phyloP scores from a whole-genome alignment of 1,284 basidiomycete species.

The Ustilago lituana region DNA sequence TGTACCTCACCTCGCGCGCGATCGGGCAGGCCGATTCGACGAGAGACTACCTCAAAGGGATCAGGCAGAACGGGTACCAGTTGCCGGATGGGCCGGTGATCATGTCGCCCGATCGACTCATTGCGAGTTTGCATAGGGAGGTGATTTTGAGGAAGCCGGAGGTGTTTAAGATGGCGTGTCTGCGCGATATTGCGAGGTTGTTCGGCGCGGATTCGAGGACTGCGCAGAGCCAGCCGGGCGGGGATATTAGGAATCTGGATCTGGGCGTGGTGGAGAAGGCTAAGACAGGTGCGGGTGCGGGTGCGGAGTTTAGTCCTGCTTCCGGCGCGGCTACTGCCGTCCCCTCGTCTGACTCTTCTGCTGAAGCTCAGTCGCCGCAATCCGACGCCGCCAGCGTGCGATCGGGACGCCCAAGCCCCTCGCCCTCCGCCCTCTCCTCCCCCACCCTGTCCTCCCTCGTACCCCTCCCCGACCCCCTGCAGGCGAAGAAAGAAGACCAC shows the following conservation, averaged over 20 bases:
- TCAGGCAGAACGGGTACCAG: constrained; percentile 94
- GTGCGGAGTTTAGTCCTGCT: constrained; percentile 9
- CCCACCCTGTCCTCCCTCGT: constrained; percentile 6
- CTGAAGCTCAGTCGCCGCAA: background rate
- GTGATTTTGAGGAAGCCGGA: constrained; percentile 83
- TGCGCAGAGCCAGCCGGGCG: constrained; percentile 21
- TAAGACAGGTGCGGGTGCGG: constrained; percentile 10
- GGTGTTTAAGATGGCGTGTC: constrained; percentile 99
- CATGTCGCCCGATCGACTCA: constrained; percentile 96
- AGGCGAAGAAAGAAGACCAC: constrained; percentile 54
- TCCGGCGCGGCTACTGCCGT: constrained; percentile 33
- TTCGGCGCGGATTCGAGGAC: constrained; percentile 74
- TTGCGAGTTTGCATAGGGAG: constrained; percentile 87
- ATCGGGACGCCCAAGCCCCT: constrained; percentile 5
- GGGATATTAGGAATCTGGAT: constrained; percentile 12
- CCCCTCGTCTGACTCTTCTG: background rate
- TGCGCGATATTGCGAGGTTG: constrained; percentile 91
- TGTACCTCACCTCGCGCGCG: constrained; percentile 96
- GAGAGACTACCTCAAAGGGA: constrained; percentile 90
- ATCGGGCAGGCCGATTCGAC: constrained; percentile 99
- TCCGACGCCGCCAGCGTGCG: constrained; percentile 66
- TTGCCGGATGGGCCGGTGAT: constrained; percentile 98
- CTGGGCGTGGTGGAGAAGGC: constrained; percentile 13
- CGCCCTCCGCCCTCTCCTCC: constrained; percentile 12
- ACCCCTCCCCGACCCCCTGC: background rate